phyloP scores from a whole-genome alignment of 2,329 filamentous ascomycete genomes.

The Stenocarpella maydis region DNA sequence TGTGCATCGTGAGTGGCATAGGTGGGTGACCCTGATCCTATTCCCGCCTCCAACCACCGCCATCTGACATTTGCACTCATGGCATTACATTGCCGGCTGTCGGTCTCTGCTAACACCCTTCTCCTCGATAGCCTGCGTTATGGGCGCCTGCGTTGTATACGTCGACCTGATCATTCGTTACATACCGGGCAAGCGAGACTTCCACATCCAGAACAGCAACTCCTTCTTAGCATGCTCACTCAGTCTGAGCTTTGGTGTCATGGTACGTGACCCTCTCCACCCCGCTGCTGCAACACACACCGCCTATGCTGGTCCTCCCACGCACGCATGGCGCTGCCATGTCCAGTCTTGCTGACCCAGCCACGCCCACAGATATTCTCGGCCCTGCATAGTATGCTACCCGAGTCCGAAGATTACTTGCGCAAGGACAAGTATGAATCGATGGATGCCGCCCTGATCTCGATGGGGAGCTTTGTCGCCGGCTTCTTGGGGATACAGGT shows the following conservation, averaged over 20 bases:
- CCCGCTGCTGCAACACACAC: neutral
- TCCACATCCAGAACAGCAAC: constrained; percentile 90
- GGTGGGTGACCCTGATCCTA: constrained; percentile 53
- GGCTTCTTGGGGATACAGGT: constrained; percentile 81
- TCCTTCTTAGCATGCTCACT: constrained; percentile 86
- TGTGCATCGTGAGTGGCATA: constrained; percentile 83
- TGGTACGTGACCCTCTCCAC: constrained; percentile 67
- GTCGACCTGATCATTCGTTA: constrained; percentile 79
- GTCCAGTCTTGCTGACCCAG: constrained; percentile 3
- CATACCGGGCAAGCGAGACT: constrained; percentile 77
- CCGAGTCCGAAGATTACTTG: constrained; percentile 83
- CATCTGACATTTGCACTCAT: neutral
- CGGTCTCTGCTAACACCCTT: constrained; percentile 3
- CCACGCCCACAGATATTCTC: constrained; percentile 76
- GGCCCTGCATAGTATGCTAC: constrained; percentile 90
- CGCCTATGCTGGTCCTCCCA: constrained; percentile 20
- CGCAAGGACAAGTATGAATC: constrained; percentile 72
- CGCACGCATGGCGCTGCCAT: neutral
- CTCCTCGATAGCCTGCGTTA: constrained; percentile 62
- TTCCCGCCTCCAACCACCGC: neutral
- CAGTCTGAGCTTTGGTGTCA: constrained; percentile 93
- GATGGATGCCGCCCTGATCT: constrained; percentile 70
- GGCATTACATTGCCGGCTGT: neutral
- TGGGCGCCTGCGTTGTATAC: constrained; percentile 86
- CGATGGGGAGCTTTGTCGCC: constrained; percentile 74